phyloP scores from a whole-genome alignment of 768 basidiomycete genomes.

The Leccinum subgranulosum region DNA sequence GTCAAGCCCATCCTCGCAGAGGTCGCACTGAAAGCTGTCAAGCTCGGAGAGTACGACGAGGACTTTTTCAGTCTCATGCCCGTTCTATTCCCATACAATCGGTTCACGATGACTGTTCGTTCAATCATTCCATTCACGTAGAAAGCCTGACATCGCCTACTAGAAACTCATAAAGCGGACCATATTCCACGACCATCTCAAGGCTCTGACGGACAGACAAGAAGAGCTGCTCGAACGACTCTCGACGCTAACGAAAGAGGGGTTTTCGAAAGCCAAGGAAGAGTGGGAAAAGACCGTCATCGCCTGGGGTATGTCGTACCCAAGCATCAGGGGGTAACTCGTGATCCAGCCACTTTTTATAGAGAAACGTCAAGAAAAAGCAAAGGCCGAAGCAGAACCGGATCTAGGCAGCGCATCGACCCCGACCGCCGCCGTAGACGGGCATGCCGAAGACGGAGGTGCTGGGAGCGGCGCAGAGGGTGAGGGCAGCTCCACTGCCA shows the following conservation, averaged over 20 bases:
- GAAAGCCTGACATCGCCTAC: constrained; percentile 5
- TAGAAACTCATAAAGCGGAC: constrained; percentile 93
- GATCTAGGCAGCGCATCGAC: constrained; percentile 32
- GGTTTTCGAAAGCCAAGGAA: constrained; percentile 66
- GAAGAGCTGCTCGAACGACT: constrained; percentile 67
- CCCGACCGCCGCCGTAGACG: constrained; percentile 20
- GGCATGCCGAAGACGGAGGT: constrained; percentile 32
- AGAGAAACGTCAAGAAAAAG: constrained; percentile 52
- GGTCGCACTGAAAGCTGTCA: constrained; percentile 74
- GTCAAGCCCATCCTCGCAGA: constrained; percentile 72
- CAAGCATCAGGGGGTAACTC: background rate
- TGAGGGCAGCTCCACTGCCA: constrained; percentile 18
- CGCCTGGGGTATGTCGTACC: constrained; percentile 59
- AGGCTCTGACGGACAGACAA: constrained; percentile 63
- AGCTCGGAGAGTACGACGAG: constrained; percentile 87
- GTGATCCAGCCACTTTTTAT: background rate
- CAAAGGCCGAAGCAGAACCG: constrained; percentile 29
- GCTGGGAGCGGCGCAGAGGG: constrained; percentile 26
- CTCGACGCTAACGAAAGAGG: constrained; percentile 54
- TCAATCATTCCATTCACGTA: background rate
- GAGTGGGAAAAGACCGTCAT: constrained; percentile 72
- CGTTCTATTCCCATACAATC: constrained; percentile 87
- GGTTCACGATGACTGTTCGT: constrained; percentile 86
- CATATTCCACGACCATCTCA: constrained; percentile 72
- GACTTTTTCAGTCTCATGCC: constrained; percentile 91